Evolutionary conservation across 352 stramenopile genomes (phyloP), one percentile per base, ranked within the genome.

Genomic region (Elongisporangium anandrum): DNA sequence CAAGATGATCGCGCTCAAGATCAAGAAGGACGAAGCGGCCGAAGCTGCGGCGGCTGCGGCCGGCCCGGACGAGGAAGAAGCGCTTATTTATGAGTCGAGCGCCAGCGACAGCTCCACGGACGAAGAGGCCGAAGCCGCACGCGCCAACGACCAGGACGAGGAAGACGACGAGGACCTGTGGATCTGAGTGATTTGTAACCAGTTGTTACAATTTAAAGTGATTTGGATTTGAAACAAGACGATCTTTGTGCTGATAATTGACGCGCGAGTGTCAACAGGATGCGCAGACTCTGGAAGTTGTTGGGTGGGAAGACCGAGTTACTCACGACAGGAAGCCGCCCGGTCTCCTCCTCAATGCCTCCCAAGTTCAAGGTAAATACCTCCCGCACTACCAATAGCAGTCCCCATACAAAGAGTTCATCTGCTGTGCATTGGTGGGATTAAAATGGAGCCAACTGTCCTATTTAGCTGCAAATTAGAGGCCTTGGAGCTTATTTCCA

Each of bases 1-100:
- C 55, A 85, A 79, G 59, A 52, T 81, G 39, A 77, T 76, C 65
- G 63, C 66, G 45, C 65, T 70, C 26, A 77, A 81, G 56, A 67
- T 64, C 15, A 56, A 68, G 64, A 51, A 70, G 50, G 72, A 81
- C n/a, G 69, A 81, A 23, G 64, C n/a, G 13, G 47, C 47, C 66
- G 56, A 79, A 70, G 60, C 63, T 70, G 39, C 54, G 66, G 21
- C 55, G 63, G 29, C 26, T 4, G 26, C 26, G 26, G 26, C 26
- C 26, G 26, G 26, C 26, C 60, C 59, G 22, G 56, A 69, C 19
- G 57, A 77, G 50, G 54, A 56, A 17, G 56, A 70, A 26, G 68
- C 70, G 21, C 52, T 66, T 2, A 48, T 38, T 38, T 39, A 20
- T 60, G 10, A 39, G 38, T 72, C 55, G 59, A 59, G 21, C 57